phyloP scores from a whole-genome alignment of 2,329 filamentous ascomycete species.

The Sporothrix curviconia region DNA sequence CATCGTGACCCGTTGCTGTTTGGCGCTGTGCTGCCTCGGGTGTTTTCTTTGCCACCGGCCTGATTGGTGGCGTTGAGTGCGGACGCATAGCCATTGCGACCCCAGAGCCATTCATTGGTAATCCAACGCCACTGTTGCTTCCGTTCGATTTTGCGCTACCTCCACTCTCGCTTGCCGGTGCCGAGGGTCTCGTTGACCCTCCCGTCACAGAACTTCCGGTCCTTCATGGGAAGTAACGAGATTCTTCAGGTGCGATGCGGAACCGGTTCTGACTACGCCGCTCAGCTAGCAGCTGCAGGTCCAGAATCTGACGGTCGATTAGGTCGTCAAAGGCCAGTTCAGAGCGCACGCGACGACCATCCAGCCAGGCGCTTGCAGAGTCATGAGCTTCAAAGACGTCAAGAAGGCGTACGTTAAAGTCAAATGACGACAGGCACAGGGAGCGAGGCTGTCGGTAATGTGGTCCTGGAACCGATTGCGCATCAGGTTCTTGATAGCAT shows the following conservation, averaged over 20 bases:
- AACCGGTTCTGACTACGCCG: constrained; percentile 16
- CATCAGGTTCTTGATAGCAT: constrained; percentile 36
- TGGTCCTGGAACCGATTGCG: constrained; percentile 22
- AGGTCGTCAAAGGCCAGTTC: constrained; percentile 31
- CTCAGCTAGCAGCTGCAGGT: constrained; percentile 26
- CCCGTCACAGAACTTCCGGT: no score
- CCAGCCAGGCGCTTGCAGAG: constrained; percentile 40
- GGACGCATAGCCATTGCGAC: no score
- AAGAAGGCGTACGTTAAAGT: constrained; percentile 43
- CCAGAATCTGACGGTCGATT: constrained; percentile 26
- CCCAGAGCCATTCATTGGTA: no score
- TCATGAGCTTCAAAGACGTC: constrained; percentile 40
- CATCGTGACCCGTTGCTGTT: background rate
- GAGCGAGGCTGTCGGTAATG: constrained; percentile 31
- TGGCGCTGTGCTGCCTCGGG: background rate
- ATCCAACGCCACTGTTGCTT: background rate
- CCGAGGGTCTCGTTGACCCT: no score
- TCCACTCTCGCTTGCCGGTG: background rate
- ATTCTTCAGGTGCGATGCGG: background rate
- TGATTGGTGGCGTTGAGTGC: no score
- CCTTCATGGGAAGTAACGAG: no score
- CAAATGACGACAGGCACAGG: constrained; percentile 39
- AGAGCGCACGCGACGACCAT: constrained; percentile 30
- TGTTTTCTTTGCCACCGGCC: background rate
- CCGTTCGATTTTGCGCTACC: background rate